Base-by-base conservation (phyloP, 495 filamentous ascomycete genomes). In the Hypoxylon crocopeplum region DNA sequence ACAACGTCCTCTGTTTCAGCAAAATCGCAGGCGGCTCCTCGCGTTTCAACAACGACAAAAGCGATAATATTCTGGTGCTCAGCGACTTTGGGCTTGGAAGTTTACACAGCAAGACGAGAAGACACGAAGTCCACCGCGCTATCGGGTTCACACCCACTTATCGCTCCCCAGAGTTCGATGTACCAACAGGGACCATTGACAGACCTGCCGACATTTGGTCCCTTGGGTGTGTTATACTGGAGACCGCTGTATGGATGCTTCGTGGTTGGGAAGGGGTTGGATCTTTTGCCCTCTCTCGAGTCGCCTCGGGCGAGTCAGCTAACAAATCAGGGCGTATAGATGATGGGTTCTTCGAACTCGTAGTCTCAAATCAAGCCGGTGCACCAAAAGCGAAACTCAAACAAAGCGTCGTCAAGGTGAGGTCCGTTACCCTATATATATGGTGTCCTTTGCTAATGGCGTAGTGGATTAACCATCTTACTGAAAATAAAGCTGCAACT, bases 131-230 rank as follows among this genome's bases (percentile, higher is more conserved):
- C 10, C 17, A 39, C 8, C 50, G 37, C 16, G 50, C 51, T 12
- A 38, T 22, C 17, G 50, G 44, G 19, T 50, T 56, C 17, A 49
- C 62, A 12, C 39, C 51, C 5, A 62, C 62, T 11, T 62, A 68
- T 19, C 33, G 56, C 2, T 25, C 56, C n/a, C 65, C 62, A 5
- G 62, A 66, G 34, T 33, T 55, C 22, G 62, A 66, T 17, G 11
- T 58, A n/a, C n/a, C n/a, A 17, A 53, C 37, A 1, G 55, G 53
- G 24, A 54, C 34, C n/a, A 25, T 56, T 21, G 29, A 37, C 20
- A 41, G 45, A 1, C 32, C 58, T 19, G 67, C 66, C 33, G 69
- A 70, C 30, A 48, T 69, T 25, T 70, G 69, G 69, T 70, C 67
- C 12, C 37, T 66, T 10, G 67, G 69, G 13, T 72, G 69, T 19